A percentile compares a stretch with the other conserved stretches of the same genome.
phyloP scores from a whole-genome alignment of 2,329 filamentous ascomycete species.

The Scorias spongiosa region DNA sequence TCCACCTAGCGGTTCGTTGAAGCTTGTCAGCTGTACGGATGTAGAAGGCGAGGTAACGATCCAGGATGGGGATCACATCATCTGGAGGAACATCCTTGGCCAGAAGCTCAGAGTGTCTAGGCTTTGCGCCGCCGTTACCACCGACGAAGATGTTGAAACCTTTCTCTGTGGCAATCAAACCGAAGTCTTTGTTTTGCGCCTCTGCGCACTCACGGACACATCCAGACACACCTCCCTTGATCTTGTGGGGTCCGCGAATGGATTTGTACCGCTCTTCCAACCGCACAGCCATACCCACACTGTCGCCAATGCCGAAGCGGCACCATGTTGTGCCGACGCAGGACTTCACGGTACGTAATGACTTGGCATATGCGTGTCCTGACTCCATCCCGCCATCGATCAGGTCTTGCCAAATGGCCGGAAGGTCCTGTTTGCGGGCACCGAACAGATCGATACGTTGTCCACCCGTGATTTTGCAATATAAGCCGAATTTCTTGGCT shows the following conservation, averaged over 20 bases:
- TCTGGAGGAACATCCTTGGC: slow-evolving; percentile 74
- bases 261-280: slow-evolving; percentile 86
- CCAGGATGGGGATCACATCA: slow-evolving; percentile 68
- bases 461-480: slow-evolving; percentile 84
- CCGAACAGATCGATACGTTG: slow-evolving; percentile 91
- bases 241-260: slow-evolving; percentile 75
- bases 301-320: slow-evolving; percentile 74
- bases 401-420: slow-evolving; percentile 66
- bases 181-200: slow-evolving; percentile 87
- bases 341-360: slow-evolving; percentile 75
- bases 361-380: slow-evolving; percentile 83
- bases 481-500: slow-evolving; percentile 68
- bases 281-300: slow-evolving; percentile 77
- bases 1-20: slow-evolving; percentile 76
- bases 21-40: slow-evolving; percentile 84
- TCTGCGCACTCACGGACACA: slow-evolving; percentile 90
- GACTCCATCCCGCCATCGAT: slow-evolving; percentile 79
- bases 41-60: slow-evolving; percentile 86
- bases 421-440: slow-evolving; percentile 71
- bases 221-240: slow-evolving; percentile 22
- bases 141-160: slow-evolving; percentile 87
- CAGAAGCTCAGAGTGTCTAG: slow-evolving; percentile 65
- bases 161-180: slow-evolving; percentile 80
- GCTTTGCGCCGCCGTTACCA: slow-evolving; percentile 78
- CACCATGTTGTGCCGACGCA: slow-evolving; percentile 90